Evolutionary conservation across 2,329 filamentous ascomycete species (phyloP).

Genomic region (Emergomyces africanus): DNA sequence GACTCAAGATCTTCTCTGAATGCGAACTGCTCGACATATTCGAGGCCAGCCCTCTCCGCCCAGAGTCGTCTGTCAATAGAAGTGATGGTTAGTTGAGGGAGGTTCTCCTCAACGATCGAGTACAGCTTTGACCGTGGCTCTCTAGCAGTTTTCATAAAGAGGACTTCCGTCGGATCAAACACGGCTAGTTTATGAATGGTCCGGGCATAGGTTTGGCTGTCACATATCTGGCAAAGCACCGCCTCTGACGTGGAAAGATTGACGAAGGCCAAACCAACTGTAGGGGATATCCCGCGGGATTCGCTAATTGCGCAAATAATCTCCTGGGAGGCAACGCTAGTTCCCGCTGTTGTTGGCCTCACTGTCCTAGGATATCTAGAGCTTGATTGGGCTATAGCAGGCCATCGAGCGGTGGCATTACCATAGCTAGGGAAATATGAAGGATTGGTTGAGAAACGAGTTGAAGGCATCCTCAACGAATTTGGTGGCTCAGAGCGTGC

Average conservation of each 20-base stretch:
- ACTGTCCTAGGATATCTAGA: slow-evolving; percentile 41
- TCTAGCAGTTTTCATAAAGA: slow-evolving; percentile 63
- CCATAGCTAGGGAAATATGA: neutral
- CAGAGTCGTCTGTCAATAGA: slow-evolving; percentile 66
- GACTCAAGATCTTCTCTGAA: slow-evolving; percentile 69
- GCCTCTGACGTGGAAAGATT: slow-evolving; percentile 77
- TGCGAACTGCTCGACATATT: slow-evolving; percentile 66
- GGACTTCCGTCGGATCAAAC: slow-evolving; percentile 63
- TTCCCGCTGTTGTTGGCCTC: slow-evolving; percentile 41
- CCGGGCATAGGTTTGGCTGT: slow-evolving; percentile 81
- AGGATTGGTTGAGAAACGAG: neutral
- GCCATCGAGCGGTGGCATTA: neutral
- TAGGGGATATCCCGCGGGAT: slow-evolving; percentile 72
- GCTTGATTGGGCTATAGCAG: slow-evolving; percentile 17
- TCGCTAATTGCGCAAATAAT: slow-evolving; percentile 84
- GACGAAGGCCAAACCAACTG: slow-evolving; percentile 74
- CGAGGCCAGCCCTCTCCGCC: slow-evolving; percentile 65
- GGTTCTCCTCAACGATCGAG: slow-evolving; percentile 59
- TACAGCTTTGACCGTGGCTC: slow-evolving; percentile 61
- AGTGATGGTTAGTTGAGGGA: slow-evolving; percentile 49
- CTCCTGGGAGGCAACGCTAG: slow-evolving; percentile 47
- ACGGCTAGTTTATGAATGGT: slow-evolving; percentile 79
- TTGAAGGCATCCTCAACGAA: neutral
- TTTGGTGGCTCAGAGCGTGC: neutral
- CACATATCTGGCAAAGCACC: slow-evolving; percentile 78